Conservation (phyloP, 2,329 filamentous ascomycete species). For the Trichoderma aggressivum region DNA sequence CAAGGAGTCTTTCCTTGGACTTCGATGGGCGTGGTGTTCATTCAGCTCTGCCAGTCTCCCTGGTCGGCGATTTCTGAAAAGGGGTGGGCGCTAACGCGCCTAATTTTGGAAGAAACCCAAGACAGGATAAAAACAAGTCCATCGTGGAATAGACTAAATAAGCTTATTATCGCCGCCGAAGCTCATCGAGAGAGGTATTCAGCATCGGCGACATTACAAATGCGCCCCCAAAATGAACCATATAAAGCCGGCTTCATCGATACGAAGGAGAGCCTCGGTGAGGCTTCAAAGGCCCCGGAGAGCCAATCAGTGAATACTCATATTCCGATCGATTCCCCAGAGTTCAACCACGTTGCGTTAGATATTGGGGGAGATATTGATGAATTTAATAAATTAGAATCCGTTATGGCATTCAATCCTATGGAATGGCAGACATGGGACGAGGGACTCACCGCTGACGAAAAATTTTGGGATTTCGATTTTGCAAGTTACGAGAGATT, state of each 20-base stretch:
- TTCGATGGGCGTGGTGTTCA: conserved; percentile 26
- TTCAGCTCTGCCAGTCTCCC: conserved; percentile 21
- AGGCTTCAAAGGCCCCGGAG: background rate
- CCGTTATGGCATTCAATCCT: background rate
- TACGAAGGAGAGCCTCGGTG: background rate
- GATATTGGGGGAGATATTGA: background rate
- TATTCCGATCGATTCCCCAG: background rate
- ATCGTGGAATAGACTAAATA: background rate
- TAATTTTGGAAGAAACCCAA: background rate
- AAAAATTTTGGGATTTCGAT: background rate
- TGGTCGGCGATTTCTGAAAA: conserved; percentile 21
- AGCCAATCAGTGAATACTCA: background rate
- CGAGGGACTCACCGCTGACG: background rate
- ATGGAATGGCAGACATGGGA: background rate
- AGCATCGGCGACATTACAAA: background rate
- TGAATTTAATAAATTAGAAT: background rate
- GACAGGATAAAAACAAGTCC: background rate
- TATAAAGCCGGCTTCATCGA: background rate
- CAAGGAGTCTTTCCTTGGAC: conserved; percentile 29
- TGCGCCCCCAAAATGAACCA: background rate
- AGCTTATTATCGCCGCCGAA: background rate
- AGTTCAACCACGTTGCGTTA: background rate
- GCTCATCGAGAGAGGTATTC: background rate
- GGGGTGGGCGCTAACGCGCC: background rate
- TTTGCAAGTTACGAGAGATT: background rate